phyloP scores from a whole-genome alignment of 306 rosid species.

The Fagus crenata region DNA sequence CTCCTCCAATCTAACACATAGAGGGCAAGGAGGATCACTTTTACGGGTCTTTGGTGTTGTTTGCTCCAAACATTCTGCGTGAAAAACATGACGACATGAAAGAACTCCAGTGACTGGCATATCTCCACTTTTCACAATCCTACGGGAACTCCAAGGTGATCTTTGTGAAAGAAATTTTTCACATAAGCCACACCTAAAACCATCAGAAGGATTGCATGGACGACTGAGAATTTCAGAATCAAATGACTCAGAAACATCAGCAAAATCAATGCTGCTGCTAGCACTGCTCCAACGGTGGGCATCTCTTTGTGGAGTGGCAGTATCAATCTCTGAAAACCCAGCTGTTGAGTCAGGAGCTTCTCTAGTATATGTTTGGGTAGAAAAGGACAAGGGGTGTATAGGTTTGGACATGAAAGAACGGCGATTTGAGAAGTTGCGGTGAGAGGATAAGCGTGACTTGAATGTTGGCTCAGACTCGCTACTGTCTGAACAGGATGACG shows the following conservation, averaged over 20 bases:
- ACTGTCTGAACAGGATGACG: constrained; percentile 64
- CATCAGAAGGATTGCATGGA: constrained; percentile 40
- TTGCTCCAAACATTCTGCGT: constrained; percentile 89
- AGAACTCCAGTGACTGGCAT: constrained; percentile 85
- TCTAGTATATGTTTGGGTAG: constrained; percentile 45
- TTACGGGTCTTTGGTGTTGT: constrained; percentile 61
- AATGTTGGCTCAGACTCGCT: constrained; percentile 64
- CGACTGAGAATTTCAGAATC: constrained; percentile 52
- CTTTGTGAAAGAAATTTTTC: constrained; percentile 72
- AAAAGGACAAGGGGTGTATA: constrained; percentile 67
- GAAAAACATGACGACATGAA: constrained; percentile 75
- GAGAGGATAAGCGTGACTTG: constrained; percentile 55
- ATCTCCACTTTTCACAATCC: constrained; percentile 86
- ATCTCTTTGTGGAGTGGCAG: constrained; percentile 56
- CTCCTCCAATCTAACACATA: constrained; percentile 56
- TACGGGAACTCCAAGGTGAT: constrained; percentile 84
- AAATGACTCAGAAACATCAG: constrained; percentile 66
- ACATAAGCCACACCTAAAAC: constrained; percentile 72
- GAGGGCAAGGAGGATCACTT: constrained; percentile 78
- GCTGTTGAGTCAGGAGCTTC: constrained; percentile 52
- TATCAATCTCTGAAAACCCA: constrained; percentile 54
- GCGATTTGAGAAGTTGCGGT: constrained; percentile 51
- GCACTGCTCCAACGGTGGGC: constrained; percentile 70
- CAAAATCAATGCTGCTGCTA: constrained; percentile 77
- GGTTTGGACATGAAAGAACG: constrained; percentile 85